Evolutionary conservation across 176 grass and related monocot genomes (phyloP).

Genomic region (Rhynchospora breviuscula): DNA sequence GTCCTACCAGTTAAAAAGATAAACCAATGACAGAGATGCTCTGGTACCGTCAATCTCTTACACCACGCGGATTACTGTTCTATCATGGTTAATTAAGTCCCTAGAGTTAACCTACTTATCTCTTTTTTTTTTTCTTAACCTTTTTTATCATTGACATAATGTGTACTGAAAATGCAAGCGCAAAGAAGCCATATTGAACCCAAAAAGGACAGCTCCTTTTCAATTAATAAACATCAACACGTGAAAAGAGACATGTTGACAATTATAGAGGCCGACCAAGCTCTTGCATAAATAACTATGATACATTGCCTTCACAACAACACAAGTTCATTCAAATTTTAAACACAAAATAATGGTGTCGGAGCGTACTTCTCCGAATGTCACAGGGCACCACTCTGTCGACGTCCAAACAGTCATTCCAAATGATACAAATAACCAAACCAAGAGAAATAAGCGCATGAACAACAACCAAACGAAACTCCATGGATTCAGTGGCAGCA

Average conservation of each 20-base stretch:
- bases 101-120: neutral
- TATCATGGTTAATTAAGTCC: slow-evolving; percentile 7
- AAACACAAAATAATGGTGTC: slow-evolving; percentile 32
- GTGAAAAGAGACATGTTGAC: neutral
- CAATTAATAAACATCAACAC: slow-evolving; percentile 1
- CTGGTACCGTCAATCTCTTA: neutral
- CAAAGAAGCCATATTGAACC: neutral
- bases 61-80: neutral
- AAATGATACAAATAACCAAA: slow-evolving; percentile 20
- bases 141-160: neutral
- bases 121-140: neutral
- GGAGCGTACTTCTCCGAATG: slow-evolving; percentile 22
- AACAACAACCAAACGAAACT: slow-evolving; percentile 43
- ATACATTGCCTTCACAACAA: slow-evolving; percentile 1
- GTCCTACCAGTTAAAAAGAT: slow-evolving; percentile 5
- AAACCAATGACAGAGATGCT: neutral
- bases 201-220: neutral
- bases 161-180: neutral
- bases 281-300: slow-evolving; percentile 8
- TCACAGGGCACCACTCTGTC: slow-evolving; percentile 19
- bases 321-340: neutral
- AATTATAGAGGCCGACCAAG: neutral
- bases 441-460: slow-evolving; percentile 26
- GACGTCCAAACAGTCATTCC: slow-evolving; percentile 33
- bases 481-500: neutral